Conservation (phyloP, 495 filamentous ascomycete species). For the Pyronema omphalodes region DNA sequence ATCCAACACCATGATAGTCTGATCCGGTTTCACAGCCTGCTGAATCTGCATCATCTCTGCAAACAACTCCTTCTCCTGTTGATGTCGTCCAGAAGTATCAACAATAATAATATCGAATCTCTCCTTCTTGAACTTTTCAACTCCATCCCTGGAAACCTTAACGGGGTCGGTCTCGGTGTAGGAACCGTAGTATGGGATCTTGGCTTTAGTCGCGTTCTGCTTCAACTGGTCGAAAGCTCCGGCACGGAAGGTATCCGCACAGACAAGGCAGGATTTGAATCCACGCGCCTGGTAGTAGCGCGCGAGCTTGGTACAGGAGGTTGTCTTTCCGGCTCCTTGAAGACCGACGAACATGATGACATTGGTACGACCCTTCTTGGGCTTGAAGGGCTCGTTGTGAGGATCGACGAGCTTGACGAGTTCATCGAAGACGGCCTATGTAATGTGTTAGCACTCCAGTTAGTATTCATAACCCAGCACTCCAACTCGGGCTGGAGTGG, state of each 20-base stretch:
- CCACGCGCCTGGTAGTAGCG: constrained; percentile 86
- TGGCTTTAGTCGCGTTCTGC: constrained; percentile 95
- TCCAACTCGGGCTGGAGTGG: background rate
- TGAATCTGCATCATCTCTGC: constrained; percentile 98
- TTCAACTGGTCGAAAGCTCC: constrained; percentile 98
- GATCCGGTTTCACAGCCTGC: constrained; percentile 72
- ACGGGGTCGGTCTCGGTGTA: constrained; percentile 92
- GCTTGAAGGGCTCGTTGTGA: constrained; percentile 87
- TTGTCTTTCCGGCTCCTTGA: constrained; percentile 94
- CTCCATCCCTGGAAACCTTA: constrained; percentile 78
- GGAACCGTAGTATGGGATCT: constrained; percentile 95
- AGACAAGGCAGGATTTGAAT: constrained; percentile 87
- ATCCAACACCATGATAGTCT: constrained; percentile 97
- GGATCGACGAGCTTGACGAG: constrained; percentile 90
- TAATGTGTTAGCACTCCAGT: too few species aligned
- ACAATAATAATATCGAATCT: constrained; percentile 97
- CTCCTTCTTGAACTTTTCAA: constrained; percentile 98
- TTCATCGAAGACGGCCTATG: constrained; percentile 73
- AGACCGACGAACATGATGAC: constrained; percentile 99
- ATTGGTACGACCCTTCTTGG: constrained; percentile 88
- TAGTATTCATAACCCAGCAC: constrained; percentile 6
- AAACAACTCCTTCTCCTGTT: constrained; percentile 87
- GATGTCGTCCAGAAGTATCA: constrained; percentile 84
- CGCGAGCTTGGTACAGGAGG: constrained; percentile 92
- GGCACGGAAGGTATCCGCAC: constrained; percentile 94